Evolutionary conservation across 768 basidiomycete species (phyloP), one percentile per base, ranked within the genome.

Genomic region (Omphalotus guepiniiformis): DNA sequence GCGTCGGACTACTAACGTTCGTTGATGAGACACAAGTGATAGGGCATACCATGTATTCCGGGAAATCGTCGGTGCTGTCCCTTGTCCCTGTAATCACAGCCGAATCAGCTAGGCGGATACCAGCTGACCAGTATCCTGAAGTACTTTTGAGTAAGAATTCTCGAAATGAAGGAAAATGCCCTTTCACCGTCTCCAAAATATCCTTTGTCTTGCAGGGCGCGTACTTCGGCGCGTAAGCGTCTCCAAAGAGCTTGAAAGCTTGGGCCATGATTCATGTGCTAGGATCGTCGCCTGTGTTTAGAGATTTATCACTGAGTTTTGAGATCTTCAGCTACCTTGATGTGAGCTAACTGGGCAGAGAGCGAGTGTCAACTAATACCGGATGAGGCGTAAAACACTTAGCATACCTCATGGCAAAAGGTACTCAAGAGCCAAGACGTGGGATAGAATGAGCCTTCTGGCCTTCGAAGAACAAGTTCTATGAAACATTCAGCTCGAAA

Each of bases 181-280:
- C 7, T n/a, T 36, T 26, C 12, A 85, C 88, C 90, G 61, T 93
- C 90, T 1, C 90, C 90, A 43, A 83, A 90, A 58, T 93, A 92
- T 22, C 85, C 88, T 62, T 71, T 78, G 42, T 68, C 68, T 59
- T 90, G 88, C n/a, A 92, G 70, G 21, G 72, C 72, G 26, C 78
- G 69, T 3, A 91, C 85, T 59, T 92, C 86, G 23, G 63, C 64
- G 23, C 75, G 68, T 13, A 93, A 75, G 52, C 73, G 76, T 25
- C 65, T 71, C 85, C 90, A 90, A 2, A 90, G 70, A 9, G 77
- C 70, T 66, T 90, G 88, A 60, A 93, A 93, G 0, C 70, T 79
- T 5, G 79, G 68, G 0, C 86, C 85, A 55, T 93, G 90, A 54
- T 92, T 73, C 86, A 85, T 85, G 62, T 92, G 82, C 87, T 90